A percentile compares a stretch with the other conserved stretches of the same genome.
Evolutionary conservation across 352 stramenopile genomes (phyloP).

Genomic region (Blastocystis sp.): DNA sequence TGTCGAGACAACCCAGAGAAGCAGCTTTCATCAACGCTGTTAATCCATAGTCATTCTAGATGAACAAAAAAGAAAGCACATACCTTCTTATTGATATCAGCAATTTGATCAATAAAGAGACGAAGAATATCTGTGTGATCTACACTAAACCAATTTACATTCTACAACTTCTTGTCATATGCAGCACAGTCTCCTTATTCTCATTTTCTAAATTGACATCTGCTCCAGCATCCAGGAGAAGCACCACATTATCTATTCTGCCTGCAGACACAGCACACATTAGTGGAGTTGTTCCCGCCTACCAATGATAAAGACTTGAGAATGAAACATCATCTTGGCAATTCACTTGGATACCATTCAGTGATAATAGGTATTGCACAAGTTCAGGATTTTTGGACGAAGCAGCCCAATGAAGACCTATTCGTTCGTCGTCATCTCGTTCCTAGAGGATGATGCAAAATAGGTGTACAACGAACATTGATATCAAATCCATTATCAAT

Average conservation of each 20-base stretch:
- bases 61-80: background rate
- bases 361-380: background rate
- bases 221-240: conserved; percentile 5
- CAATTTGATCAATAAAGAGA: background rate
- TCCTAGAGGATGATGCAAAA: background rate
- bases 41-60: conserved; percentile 17
- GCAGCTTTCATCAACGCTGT: conserved; percentile 33
- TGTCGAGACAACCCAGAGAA: conserved; percentile 11
- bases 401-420: conserved; percentile 31
- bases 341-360: background rate
- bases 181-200: conserved; percentile 33
- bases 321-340: background rate
- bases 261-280: conserved; percentile 53
- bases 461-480: background rate
- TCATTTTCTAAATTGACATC: conserved; percentile 54
- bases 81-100: conserved; percentile 34
- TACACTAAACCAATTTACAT: background rate
- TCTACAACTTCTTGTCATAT: background rate
- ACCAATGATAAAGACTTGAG: background rate
- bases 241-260: background rate
- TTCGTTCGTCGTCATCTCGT: conserved; percentile 22
- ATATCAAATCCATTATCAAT: conserved; percentile 2
- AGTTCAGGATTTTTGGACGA: conserved; percentile 41
- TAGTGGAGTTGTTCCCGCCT: conserved; percentile 25
- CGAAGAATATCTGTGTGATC: background rate